Evolutionary conservation across 2,329 filamentous ascomycete genomes (phyloP), one percentile per base, ranked within the genome.

Genomic region (Claviceps humidiphila): DNA sequence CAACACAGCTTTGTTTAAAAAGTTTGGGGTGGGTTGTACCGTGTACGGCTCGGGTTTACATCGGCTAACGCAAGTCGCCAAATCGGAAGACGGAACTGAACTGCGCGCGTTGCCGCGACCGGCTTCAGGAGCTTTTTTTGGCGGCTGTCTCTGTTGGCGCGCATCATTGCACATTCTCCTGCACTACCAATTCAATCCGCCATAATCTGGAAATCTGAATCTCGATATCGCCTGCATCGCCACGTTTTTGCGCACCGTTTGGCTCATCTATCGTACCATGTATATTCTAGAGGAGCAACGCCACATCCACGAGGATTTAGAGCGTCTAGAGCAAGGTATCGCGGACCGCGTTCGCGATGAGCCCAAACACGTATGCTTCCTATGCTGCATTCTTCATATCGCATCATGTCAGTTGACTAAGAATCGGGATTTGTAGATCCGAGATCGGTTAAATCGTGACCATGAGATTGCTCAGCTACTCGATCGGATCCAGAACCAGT

Each of bases 281-380:
- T 74, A 95, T 82, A 74, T 95, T 59, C 72, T 96, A 57, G 94
- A 98, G 74, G 90, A 97, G 61, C 86, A 97, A 71, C 81, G 93
- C 61, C 89, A 88, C 63, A 81, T 96, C 61, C 90, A 96, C 62
- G 93, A 98, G 79, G 93, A 98, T 70, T 74, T 98, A 49, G 93
- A 98, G 76, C 84, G 93, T 57, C 79, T 98, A 54, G 93, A 98
- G 71, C 89, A 95, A 68, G 93, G 87, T 51, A 85, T 96, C 62
- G 85, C 88, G 51, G 90, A 97, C 71, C 86, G 90, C 63, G 81
- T 94, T 55, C 77, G 82, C 56, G 89, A 96, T 59, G 89, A 97
- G 58, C 90, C 91, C 46, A 87, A 85, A 69, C 86, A 91, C 68
- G 88, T 90, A 73, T 68, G 82, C 74, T 51, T 11, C 17, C 49